Base-by-base conservation (phyloP, 441 rosid genomes). In the Adansonia gregorii region DNA sequence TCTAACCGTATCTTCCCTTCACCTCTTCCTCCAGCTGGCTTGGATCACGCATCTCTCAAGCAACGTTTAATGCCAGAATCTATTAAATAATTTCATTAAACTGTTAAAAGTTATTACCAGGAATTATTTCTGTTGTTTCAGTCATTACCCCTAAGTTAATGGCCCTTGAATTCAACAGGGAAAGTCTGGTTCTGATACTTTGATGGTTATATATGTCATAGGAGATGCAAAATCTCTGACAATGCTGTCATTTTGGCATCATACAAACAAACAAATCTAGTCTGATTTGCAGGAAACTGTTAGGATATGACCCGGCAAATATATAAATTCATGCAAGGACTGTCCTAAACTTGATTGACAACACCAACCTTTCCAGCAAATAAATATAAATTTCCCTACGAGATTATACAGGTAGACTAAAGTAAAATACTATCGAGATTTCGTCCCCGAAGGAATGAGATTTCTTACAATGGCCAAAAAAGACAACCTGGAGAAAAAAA, bases 291-390 rank as follows among this genome's bases (percentile, higher is more conserved):
- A 9, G 58, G 52, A 8, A 55, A 65, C 72, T 80, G 82, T 43
- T 55, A 49, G 74, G 60, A 76, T 71, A 46, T 11, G 61, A 71
- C 64, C 82, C 67, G 76, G 58, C 79, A 76, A 61, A 48, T 17
- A 61, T 51, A 43, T 73, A 43, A 27, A 73, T 73, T 31, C 35
- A 31, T 46, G 69, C 8, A 59, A 48, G 74, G 67, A 56, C 51
- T 55, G 64, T 17, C 31, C 65, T 67, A 9, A 19, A 67, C 49
- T 17, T n/a, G 35, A 31, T 31, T 31, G 35, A 31, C 35, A 31
- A 31, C 35, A 31, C n/a, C 55, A 51, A 51, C n/a, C 55, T 0
- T 51, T 51, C 55, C 55, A 51, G 4, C 55, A 39, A 4, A 39
- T 39, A 39, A 39, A 39, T 39, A 39, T 39, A 39, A 39, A 39